phyloP scores from a whole-genome alignment of 345 rosid genomes.

The Corymbia maculata region DNA sequence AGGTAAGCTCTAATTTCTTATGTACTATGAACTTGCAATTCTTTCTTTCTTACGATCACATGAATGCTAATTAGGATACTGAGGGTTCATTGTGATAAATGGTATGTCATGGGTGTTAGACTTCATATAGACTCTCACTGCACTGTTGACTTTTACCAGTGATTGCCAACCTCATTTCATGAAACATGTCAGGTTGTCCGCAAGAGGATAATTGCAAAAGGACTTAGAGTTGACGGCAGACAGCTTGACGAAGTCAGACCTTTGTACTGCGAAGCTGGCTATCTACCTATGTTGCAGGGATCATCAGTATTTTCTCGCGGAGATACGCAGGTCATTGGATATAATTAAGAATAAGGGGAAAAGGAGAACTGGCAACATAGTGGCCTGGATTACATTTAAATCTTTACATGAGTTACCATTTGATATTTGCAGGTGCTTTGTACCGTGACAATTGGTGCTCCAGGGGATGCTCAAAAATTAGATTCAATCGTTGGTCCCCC shows the following conservation, averaged over 20 bases:
- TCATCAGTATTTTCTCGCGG: constrained; percentile 92
- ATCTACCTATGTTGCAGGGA: constrained; percentile 72
- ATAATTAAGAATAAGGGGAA: not conserved
- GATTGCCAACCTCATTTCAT: not conserved
- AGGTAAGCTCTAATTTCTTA: constrained; percentile 25
- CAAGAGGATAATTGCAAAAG: constrained; percentile 71
- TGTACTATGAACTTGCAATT: not conserved
- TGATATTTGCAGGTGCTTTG: constrained; percentile 68
- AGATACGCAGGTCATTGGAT: constrained; percentile 67
- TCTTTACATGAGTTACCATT: not conserved
- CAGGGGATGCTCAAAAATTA: constrained; percentile 80
- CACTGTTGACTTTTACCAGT: not conserved
- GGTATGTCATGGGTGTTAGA: not conserved
- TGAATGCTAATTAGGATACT: not conserved
- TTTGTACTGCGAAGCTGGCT: constrained; percentile 62
- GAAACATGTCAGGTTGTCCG: constrained; percentile 61
- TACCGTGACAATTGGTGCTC: constrained; percentile 90
- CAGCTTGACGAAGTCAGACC: constrained; percentile 82
- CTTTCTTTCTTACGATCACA: not conserved
- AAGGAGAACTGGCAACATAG: not conserved
- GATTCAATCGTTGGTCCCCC: constrained; percentile 85
- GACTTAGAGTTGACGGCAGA: constrained; percentile 90
- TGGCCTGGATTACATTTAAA: not conserved
- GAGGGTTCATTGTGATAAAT: not conserved
- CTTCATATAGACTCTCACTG: not conserved